phyloP scores from a whole-genome alignment of 192 early-diverging fungal genomes.

The Backusella parvicylindrica region DNA sequence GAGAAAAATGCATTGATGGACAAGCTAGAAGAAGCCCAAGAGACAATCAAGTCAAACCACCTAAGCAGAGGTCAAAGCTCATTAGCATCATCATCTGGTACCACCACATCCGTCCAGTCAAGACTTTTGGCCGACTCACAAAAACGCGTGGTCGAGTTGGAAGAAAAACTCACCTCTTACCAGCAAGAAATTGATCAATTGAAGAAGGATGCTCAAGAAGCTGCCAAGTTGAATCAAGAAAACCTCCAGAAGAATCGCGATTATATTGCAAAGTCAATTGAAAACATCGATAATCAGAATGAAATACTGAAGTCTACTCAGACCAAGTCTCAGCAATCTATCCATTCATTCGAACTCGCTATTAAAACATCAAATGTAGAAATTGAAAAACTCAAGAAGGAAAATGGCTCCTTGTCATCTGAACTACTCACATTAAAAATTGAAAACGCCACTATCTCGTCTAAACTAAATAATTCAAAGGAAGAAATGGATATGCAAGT shows the following conservation, averaged over 20 bases:
- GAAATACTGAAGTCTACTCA: background rate
- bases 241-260: background rate
- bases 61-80: background rate
- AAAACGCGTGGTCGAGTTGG: background rate
- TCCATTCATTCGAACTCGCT: background rate
- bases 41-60: background rate
- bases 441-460: background rate
- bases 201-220: background rate
- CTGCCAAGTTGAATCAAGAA: background rate
- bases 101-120: background rate
- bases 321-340: background rate
- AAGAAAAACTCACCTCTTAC: background rate
- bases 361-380: background rate
- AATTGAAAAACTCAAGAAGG: background rate
- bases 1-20: background rate
- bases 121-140: background rate
- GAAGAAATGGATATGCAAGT: background rate
- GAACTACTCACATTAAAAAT: background rate
- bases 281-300: background rate
- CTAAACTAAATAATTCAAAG: background rate
- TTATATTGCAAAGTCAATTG: background rate
- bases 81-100: background rate
- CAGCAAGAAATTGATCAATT: background rate
- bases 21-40: background rate
- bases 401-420: background rate